Evolutionary conservation across 768 basidiomycete species (phyloP).

Genomic region (Aureoboletus auriporus): DNA sequence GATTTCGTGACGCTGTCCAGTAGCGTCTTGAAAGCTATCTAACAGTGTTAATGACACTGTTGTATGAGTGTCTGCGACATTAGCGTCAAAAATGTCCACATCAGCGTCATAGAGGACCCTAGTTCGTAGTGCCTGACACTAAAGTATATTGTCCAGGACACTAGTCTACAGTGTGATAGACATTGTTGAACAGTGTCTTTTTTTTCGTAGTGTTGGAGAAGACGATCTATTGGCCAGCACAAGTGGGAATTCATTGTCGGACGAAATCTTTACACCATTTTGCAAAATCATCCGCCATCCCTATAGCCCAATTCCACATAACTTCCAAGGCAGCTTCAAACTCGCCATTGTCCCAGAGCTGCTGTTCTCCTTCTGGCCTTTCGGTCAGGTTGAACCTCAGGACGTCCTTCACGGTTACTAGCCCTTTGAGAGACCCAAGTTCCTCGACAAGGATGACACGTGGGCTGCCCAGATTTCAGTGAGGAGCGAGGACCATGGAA

Average conservation of each 20-base stretch:
- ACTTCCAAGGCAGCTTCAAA: slow-evolving; percentile 62
- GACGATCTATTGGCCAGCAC: not conserved
- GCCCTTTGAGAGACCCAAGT: slow-evolving; percentile 73
- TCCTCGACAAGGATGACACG: slow-evolving; percentile 95
- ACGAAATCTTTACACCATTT: slow-evolving; percentile 23
- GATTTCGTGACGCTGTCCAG: too few species aligned
- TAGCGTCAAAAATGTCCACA: too few species aligned
- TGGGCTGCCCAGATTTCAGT: slow-evolving; percentile 50
- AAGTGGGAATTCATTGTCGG: slow-evolving; percentile 15
- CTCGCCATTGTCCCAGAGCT: slow-evolving; percentile 59
- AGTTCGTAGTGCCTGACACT: too few species aligned
- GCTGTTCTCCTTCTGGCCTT: slow-evolving; percentile 47
- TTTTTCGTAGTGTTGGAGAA: too few species aligned
- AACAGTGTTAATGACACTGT: too few species aligned
- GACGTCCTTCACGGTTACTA: slow-evolving; percentile 96
- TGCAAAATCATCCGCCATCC: slow-evolving; percentile 30
- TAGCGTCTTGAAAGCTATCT: too few species aligned
- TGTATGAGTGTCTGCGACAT: too few species aligned
- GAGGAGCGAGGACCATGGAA: not conserved
- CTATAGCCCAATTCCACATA: slow-evolving; percentile 51
- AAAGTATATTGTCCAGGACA: too few species aligned
- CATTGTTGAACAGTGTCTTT: too few species aligned
- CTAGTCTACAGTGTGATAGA: too few species aligned
- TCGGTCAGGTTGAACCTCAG: slow-evolving; percentile 74
- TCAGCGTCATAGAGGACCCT: too few species aligned